Base-by-base conservation (phyloP, 1,284 basidiomycete genomes). In the Laetiporus sulphureus region DNA sequence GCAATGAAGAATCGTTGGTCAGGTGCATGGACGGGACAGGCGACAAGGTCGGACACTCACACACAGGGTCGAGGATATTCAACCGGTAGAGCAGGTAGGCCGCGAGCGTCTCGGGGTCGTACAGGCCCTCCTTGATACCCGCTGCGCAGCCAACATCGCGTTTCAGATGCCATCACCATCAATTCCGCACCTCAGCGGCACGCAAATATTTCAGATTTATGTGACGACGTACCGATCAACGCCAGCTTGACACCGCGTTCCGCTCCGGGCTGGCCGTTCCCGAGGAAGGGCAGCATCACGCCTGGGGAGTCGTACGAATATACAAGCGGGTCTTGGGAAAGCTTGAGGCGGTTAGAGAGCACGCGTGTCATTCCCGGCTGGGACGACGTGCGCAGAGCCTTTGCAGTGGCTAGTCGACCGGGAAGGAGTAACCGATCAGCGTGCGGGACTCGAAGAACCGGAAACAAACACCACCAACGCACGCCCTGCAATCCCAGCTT, bases 301-400 rank as follows among this genome's bases (percentile, higher is more conserved):
- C 95, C 96, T 0, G 95, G 96, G 4, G 91, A 87, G 67, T 99
- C 95, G 59, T 87, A 94, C 3, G 95, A 89, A 65, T 99, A 98
- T 13, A 97, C 84, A 4, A 83, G 72, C 3, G 85, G 94, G 49
- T 83, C 73, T 41, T 82, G 63, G 24, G 81, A 83, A 36, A 95
- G 71, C 61, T 90, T 90, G 35, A 94, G 71, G 22, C 89, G 78
- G 11, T 83, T 92, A 2, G 89, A 92, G 32, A 95, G 64, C 31
- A 83, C 77, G 34, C 85, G 82, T 7, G 93, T 97, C 51, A 91
- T 73, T 8, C 93, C 93, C 0, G 95, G 92, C 58, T 88, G 79
- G 1, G 91, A 82, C 12, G 91, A 93, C 0, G 92, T 96, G 44
- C 79, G 79, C 42, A 97, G 77, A 1, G 92, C 93, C 65, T 98